phyloP scores from a whole-genome alignment of 768 basidiomycete species.

The Boletus insuetus region DNA sequence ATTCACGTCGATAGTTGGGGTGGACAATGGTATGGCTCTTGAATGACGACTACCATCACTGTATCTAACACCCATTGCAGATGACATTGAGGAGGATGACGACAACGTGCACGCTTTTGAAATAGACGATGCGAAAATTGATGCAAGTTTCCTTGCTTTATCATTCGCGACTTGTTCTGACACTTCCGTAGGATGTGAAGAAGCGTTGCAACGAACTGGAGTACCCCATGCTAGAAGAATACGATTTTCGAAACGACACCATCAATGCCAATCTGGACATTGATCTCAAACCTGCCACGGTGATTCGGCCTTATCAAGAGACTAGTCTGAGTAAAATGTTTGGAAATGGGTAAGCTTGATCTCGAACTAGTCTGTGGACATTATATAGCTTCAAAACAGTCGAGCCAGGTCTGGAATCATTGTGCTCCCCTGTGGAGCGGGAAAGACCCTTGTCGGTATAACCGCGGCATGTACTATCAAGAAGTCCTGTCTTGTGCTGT shows the following conservation, averaged over 20 bases:
- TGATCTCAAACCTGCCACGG: constrained; percentile 95
- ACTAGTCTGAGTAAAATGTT: constrained; percentile 99
- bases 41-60: neutral
- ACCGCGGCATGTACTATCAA: constrained; percentile 99
- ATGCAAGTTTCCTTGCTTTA: constrained; percentile 48
- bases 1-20: constrained; percentile 94
- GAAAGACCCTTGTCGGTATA: constrained; percentile 99
- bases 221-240: constrained; percentile 98
- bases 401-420: constrained; percentile 98
- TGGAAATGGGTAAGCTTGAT: constrained; percentile 79
- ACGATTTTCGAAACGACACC: constrained; percentile 97
- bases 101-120: constrained; percentile 97
- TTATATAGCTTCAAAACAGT: constrained; percentile 38
- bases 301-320: constrained; percentile 97
- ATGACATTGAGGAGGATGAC: constrained; percentile 97
- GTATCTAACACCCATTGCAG: constrained; percentile 37
- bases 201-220: constrained; percentile 95
- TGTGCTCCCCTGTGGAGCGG: constrained; percentile 96
- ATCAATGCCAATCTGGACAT: constrained; percentile 97
- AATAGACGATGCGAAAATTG: constrained; percentile 91
- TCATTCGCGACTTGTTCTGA: constrained; percentile 4
- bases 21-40: constrained; percentile 68
- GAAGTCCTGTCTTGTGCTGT: constrained; percentile 95
- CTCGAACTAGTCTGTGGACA: neutral
- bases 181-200: constrained; percentile 74